Base-by-base conservation (phyloP, 2,329 filamentous ascomycete genomes). In the Pseudogymnoascus sp. region DNA sequence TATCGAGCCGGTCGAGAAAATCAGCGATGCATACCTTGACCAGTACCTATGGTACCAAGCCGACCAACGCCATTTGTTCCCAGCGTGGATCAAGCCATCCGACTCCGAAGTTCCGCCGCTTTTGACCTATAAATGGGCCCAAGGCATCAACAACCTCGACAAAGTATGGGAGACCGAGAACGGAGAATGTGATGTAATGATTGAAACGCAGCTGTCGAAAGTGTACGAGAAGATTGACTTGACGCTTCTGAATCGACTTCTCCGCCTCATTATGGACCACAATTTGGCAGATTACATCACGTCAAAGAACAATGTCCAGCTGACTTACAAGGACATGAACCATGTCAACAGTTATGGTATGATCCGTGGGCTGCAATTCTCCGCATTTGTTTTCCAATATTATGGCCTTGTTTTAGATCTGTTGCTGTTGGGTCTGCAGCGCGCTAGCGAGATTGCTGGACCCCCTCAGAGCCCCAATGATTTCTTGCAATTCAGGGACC, bases 321-420 rank as follows among this genome's bases (percentile, higher is more conserved):
- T 99, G 65, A 97, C 95, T 65, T 99, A 99, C 81, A 99, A 99
- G 79, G 94, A 99, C 70, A 99, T 99, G 94, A 97, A 97, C 72
- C 94, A 99, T 72, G 94, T 95, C 72, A 99, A 99, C 77, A 95
- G 91, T 72, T 99, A 97, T 72, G 94, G 94, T 68, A 89, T 99
- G 88, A 97, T 99, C 70, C 91, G 94, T 70, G 94, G 95, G 68
- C 82, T 99, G 13, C 95, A 99, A 68, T 99, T 99, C 77, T 97
- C 94, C 1, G 94, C 91, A 0, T 99, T 99, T 66, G 94, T 99
- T 21, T 99, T 99, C 82, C 94, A 99, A 73, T 99, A 92, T 80
- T 99, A 99, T 69, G 94, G 95, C 55, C 80, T 99, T 64, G 93
- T 99, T 63, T 86, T 99, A 61, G 94, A 99, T 77, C 82, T 99